Percentiles rank a stretch among this genome's conserved stretches.
Conservation (phyloP, 257 asterid species). For the Solanum ossicruentum region DNA sequence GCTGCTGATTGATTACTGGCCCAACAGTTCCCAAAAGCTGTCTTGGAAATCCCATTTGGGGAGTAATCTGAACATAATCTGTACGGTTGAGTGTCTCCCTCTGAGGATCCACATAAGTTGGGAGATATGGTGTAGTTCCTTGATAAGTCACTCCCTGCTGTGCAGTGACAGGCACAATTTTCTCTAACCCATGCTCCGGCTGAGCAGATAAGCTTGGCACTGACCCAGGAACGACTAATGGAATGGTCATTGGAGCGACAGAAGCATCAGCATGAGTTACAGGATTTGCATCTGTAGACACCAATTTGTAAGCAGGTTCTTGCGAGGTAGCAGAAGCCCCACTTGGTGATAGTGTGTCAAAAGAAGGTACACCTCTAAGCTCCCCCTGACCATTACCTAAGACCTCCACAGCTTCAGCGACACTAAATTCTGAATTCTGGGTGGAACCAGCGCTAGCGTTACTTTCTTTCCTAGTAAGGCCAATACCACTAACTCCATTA, state of each 20-base stretch:
- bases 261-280: slow-evolving; percentile 21
- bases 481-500: slow-evolving; percentile 27
- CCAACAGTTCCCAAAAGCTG: slow-evolving; percentile 44
- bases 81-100: slow-evolving; percentile 37
- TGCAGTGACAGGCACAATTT: slow-evolving; percentile 24
- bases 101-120: slow-evolving; percentile 42
- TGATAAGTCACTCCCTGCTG: slow-evolving; percentile 38
- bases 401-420: slow-evolving; percentile 49
- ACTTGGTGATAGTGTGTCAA: slow-evolving; percentile 35
- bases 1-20: slow-evolving; percentile 46
- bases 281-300: slow-evolving; percentile 24
- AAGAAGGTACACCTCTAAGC: slow-evolving; percentile 29
- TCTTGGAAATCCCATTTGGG: slow-evolving; percentile 62
- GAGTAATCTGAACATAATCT: slow-evolving; percentile 40
- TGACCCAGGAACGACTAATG: slow-evolving; percentile 30
- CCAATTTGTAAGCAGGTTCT: slow-evolving; percentile 30
- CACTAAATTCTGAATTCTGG: slow-evolving; percentile 56
- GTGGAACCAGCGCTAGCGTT: slow-evolving; percentile 56
- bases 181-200: slow-evolving; percentile 41
- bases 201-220: slow-evolving; percentile 13
- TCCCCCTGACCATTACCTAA: slow-evolving; percentile 29
- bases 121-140: slow-evolving; percentile 42
- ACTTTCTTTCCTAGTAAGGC: slow-evolving; percentile 60
- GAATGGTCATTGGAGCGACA: slow-evolving; percentile 27
- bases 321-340: slow-evolving; percentile 23